Conservation (phyloP, 2,329 filamentous ascomycete genomes). For the Venturia aucupariae region DNA sequence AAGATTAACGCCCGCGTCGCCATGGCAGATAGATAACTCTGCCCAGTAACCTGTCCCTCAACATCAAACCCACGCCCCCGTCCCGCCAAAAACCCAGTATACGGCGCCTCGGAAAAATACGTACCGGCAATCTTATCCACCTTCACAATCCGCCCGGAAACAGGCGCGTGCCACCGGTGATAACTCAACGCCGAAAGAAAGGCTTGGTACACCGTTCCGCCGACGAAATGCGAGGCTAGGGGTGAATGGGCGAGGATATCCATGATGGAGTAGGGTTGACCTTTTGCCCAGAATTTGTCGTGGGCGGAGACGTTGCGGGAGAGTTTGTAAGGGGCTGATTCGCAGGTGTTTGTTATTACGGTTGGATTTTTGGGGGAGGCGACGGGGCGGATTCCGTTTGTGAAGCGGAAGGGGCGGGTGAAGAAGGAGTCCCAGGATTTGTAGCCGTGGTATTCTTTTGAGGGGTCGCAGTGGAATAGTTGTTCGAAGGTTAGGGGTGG, state of each 20-base stretch:
- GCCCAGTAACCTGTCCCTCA: slow-evolving; percentile 41
- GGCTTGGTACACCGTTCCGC: slow-evolving; percentile 61
- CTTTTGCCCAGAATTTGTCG: slow-evolving; percentile 60
- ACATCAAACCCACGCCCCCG: slow-evolving; percentile 31
- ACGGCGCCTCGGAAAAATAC: slow-evolving; percentile 56
- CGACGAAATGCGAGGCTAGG: slow-evolving; percentile 45
- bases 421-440: slow-evolving; percentile 65
- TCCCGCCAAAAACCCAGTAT: slow-evolving; percentile 36
- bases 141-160: slow-evolving; percentile 51
- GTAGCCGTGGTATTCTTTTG: slow-evolving; percentile 47
- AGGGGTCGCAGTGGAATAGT: slow-evolving; percentile 52
- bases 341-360: slow-evolving; percentile 35
- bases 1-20: slow-evolving; percentile 63
- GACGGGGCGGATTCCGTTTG: slow-evolving; percentile 47
- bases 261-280: slow-evolving; percentile 55
- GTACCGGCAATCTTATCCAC: slow-evolving; percentile 53
- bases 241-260: slow-evolving; percentile 55
- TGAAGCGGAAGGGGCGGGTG: slow-evolving; percentile 43
- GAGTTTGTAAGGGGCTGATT: slow-evolving; percentile 50
- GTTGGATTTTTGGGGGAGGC: slow-evolving; percentile 45
- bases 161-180: slow-evolving; percentile 62
- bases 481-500: slow-evolving; percentile 48
- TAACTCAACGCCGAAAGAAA: slow-evolving; percentile 60
- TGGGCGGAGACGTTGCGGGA: slow-evolving; percentile 42
- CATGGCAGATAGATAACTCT: slow-evolving; percentile 58